phyloP scores from a whole-genome alignment of 1,284 basidiomycete genomes.

The Ustilago cynodontis region DNA sequence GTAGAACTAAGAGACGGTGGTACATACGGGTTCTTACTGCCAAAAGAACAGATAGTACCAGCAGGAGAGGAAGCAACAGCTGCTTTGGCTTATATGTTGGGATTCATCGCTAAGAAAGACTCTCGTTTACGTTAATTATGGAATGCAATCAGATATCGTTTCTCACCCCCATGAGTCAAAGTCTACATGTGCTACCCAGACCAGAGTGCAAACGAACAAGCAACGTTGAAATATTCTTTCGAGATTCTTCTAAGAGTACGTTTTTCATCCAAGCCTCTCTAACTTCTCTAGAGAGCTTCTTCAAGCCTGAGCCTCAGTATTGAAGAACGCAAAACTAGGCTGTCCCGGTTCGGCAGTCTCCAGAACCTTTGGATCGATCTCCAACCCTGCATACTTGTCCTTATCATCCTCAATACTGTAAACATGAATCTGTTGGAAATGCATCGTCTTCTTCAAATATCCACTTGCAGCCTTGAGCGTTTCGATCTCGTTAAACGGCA shows the following conservation, averaged over 20 bases:
- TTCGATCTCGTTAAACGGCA: slow-evolving; percentile 88
- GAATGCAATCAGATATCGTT: too few species aligned
- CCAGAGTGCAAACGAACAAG: too few species aligned
- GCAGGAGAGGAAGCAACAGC: slow-evolving; percentile 72
- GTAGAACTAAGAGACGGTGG: slow-evolving; percentile 85
- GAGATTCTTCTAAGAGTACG: too few species aligned
- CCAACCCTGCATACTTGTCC: slow-evolving; percentile 73
- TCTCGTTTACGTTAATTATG: not conserved
- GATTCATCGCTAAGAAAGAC: slow-evolving; percentile 44
- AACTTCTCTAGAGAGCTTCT: not conserved
- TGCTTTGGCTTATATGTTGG: slow-evolving; percentile 40
- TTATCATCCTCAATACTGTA: slow-evolving; percentile 79
- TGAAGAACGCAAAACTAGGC: slow-evolving; percentile 42
- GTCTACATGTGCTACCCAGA: too few species aligned
- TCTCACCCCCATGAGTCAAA: too few species aligned
- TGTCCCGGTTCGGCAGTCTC: slow-evolving; percentile 87
- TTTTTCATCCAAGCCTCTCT: too few species aligned
- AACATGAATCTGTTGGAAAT: slow-evolving; percentile 80
- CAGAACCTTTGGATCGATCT: slow-evolving; percentile 78
- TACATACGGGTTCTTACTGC: slow-evolving; percentile 82
- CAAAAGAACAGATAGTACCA: slow-evolving; percentile 79
- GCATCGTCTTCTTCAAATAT: slow-evolving; percentile 87
- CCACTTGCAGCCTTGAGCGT: slow-evolving; percentile 74
- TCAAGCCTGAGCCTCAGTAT: slow-evolving; percentile 19
- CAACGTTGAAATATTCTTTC: too few species aligned